Conservation (phyloP, 306 rosid genomes). For the Acacia acuminata region DNA sequence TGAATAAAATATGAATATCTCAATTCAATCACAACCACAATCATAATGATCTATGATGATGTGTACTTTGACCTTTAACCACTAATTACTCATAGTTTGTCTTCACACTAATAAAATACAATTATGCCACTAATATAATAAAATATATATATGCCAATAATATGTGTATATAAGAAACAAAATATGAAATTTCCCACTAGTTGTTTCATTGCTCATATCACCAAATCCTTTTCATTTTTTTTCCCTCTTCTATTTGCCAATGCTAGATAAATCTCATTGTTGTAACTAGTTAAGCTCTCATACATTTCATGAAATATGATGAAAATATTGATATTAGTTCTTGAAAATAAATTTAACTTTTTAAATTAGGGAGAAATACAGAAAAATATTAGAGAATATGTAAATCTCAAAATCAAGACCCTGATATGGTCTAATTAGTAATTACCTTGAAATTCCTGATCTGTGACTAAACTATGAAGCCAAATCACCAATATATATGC, state of each 20-base stretch:
- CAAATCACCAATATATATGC: not conserved
- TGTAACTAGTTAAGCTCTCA: not conserved
- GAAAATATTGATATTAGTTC: not conserved
- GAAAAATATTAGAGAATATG: too few relatives aligned
- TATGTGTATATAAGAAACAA: not conserved
- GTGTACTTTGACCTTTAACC: conserved; percentile 30
- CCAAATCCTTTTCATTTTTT: not conserved
- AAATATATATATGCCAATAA: too few relatives aligned
- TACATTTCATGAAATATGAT: not conserved
- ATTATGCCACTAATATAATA: not conserved
- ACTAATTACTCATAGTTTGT: conserved; percentile 34
- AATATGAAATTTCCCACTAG: not conserved
- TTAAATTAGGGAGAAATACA: not conserved
- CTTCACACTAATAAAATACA: not conserved
- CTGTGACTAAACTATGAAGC: not conserved
- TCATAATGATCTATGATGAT: conserved; percentile 39
- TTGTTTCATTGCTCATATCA: not conserved
- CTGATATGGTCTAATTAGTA: not conserved
- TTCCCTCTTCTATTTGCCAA: not conserved
- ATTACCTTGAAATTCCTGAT: not conserved
- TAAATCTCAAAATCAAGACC: not conserved
- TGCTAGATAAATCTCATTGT: not conserved
- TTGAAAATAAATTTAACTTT: not conserved
- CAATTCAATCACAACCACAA: conserved; percentile 40
- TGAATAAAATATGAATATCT: conserved; percentile 3